Evolutionary conservation across 1,284 basidiomycete genomes (phyloP).

Genomic region (Acaromyces ingoldii): DNA sequence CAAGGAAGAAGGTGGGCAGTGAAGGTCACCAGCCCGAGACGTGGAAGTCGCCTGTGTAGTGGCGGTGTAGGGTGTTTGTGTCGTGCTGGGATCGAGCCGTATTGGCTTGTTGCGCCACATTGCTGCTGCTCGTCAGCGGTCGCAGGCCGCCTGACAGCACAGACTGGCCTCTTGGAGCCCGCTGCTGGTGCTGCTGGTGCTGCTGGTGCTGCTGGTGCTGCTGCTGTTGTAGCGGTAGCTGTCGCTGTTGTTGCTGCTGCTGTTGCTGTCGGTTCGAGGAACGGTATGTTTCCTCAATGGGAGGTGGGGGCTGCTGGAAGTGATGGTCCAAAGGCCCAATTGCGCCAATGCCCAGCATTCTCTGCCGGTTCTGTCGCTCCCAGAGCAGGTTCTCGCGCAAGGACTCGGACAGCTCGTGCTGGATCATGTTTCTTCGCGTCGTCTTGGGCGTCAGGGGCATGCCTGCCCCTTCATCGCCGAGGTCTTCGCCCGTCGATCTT

Average conservation of each 20-base stretch:
- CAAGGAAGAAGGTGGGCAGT: too few relatives aligned
- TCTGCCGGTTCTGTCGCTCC: conserved; percentile 60
- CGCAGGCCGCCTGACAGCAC: conserved; percentile 36
- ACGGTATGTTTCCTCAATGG: background rate
- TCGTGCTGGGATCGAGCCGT: background rate
- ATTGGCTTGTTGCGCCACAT: conserved; percentile 4
- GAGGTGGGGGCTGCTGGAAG: background rate
- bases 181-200: background rate
- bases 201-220: background rate
- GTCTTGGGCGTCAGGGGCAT: conserved; percentile 76
- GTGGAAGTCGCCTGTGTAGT: conserved; percentile 5
- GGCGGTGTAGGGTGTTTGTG: background rate
- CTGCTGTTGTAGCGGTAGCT: background rate
- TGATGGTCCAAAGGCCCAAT: conserved; percentile 8
- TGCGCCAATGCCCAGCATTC: conserved; percentile 45
- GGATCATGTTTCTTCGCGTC: conserved; percentile 74
- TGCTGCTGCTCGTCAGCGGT: conserved; percentile 30
- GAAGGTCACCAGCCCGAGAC: conserved; percentile 6
- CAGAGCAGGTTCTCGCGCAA: conserved; percentile 75
- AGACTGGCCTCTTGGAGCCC: conserved; percentile 13
- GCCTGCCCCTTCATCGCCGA: conserved; percentile 46
- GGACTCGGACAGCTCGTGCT: conserved; percentile 77
- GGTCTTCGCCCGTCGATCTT: conserved; percentile 14
- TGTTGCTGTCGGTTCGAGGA: conserved; percentile 1
- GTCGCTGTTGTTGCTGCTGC: background rate